Evolutionary conservation across 179 eudicot genomes (phyloP), one percentile per base, ranked within the genome.

Genomic region (Corrigiola litoralis): DNA sequence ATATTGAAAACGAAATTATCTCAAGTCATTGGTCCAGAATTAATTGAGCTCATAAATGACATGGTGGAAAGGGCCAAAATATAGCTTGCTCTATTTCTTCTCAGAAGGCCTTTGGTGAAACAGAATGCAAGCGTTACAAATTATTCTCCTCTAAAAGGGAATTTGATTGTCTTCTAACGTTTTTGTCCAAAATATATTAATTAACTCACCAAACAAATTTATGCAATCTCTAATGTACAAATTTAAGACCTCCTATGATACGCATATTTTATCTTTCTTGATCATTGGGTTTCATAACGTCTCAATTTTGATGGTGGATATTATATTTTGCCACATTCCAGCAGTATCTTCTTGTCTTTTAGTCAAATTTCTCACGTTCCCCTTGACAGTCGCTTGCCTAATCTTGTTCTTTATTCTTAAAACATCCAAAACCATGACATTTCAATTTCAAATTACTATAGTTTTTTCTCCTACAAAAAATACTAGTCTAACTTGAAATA

Each of bases 201-300:
- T 36, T 36, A 20, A 60, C 23, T 6, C 5, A 13, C n/a, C 28
- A 16, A 60, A 1, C 54, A 29, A 0, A 21, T 14, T 27, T n/a
- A n/a, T n/a, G n/a, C 50, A 4, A 34, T n/a, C n/a, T 63, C 21
- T 34, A 0, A 23, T 50, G 38, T 4, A 31, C n/a, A n/a, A n/a
- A n/a, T 24, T 56, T 44, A 45, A 24, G 54, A 61, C 20, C 0
- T 40, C 27, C 24, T 5, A 2, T 12, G 23, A 21, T 11, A 16
- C 40, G 1, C 31, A 3, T 5, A 27, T 53, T 14, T 33, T 33
- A 23, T 28, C 33, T 28, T 29, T 53, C 37, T 28, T 23, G 8
- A 25, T 68, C 37, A 17, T 61, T 44, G 68, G 75, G 69, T 45
- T 67, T 68, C 32, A 62, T 68, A 74, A 74, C 73, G 73, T 74